These are phyloP conservation scores for Trichoderma aggressivum DNA, from an alignment of 2,329 filamentous ascomycete species.

Conservation along the genomic window DNA sequence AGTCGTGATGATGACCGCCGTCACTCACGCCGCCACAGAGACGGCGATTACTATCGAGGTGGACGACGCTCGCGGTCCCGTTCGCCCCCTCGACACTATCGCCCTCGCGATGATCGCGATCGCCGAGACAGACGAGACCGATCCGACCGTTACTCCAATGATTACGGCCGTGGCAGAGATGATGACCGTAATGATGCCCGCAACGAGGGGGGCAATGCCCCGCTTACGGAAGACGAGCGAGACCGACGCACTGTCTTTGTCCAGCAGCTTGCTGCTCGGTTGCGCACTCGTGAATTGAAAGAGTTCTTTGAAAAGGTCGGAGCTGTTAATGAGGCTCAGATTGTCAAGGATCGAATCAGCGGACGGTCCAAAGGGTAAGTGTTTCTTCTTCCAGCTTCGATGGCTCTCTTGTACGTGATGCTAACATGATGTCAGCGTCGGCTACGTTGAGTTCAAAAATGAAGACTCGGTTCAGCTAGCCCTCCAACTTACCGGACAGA, in stretches of 20 bases:
- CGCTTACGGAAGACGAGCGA: conserved; percentile 89
- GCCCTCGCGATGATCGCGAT: conserved; percentile 52
- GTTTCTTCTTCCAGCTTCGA: background rate
- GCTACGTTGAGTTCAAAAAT: conserved; percentile 97
- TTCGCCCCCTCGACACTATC: conserved; percentile 62
- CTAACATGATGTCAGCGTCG: conserved; percentile 66
- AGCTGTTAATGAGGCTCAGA: conserved; percentile 93
- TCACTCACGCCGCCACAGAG: conserved; percentile 69
- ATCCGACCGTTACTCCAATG: conserved; percentile 50
- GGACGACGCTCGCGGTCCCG: conserved; percentile 63
- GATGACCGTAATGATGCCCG: conserved; percentile 43
- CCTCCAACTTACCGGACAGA: conserved; percentile 97
- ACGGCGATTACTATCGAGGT: conserved; percentile 66
- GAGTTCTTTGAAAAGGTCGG: conserved; percentile 95
- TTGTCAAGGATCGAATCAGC: conserved; percentile 96
- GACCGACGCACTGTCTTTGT: conserved; percentile 97
- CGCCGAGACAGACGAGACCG: conserved; percentile 49
- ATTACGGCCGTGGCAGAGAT: conserved; percentile 53
- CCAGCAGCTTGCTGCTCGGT: conserved; percentile 91
- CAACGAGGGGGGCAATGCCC: conserved; percentile 56
- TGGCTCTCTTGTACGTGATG: background rate
- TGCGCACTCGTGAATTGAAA: conserved; percentile 88
- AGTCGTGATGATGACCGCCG: conserved; percentile 74
- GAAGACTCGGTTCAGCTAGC: conserved; percentile 92
- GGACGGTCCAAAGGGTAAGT: conserved; percentile 94